Percentiles rank a stretch among this genome's conserved stretches.
Evolutionary conservation across 768 basidiomycete genomes (phyloP).

Genomic region (Boletus huronensis): DNA sequence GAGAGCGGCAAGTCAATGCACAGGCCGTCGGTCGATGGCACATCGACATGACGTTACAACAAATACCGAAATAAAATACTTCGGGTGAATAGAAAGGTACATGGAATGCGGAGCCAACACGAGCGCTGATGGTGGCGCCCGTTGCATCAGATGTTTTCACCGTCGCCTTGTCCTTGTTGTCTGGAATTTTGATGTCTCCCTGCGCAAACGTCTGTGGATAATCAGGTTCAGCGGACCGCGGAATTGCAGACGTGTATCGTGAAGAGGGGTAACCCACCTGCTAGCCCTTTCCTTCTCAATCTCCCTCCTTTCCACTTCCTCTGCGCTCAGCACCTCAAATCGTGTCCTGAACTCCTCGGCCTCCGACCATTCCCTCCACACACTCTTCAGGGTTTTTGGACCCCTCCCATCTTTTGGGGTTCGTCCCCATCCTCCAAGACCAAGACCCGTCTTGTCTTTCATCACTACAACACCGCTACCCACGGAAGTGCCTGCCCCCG

Average conservation of each 20-base stretch:
- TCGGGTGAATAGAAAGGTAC: constrained; percentile 7
- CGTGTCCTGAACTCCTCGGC: constrained; percentile 86
- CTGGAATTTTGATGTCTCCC: constrained; percentile 68
- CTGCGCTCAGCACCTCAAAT: constrained; percentile 80
- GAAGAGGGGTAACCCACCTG: constrained; percentile 37
- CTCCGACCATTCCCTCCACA: constrained; percentile 96
- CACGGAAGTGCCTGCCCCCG: constrained; percentile 5
- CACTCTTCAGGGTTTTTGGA: constrained; percentile 76
- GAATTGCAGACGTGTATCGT: not conserved
- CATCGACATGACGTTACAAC: constrained; percentile 10
- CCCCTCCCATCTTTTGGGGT: constrained; percentile 76
- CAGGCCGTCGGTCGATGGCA: not conserved
- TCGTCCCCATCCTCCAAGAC: constrained; percentile 70
- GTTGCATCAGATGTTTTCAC: constrained; percentile 13
- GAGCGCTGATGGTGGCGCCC: constrained; percentile 4
- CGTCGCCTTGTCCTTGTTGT: constrained; percentile 41
- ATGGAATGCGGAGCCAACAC: constrained; percentile 3
- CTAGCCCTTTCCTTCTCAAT: constrained; percentile 83
- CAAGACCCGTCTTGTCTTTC: constrained; percentile 82
- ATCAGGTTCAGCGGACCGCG: constrained; percentile 2
- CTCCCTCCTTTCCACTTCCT: constrained; percentile 91
- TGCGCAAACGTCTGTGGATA: constrained; percentile 49
- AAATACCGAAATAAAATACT: constrained; percentile 27
- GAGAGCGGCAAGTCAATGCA: constrained; percentile 13
- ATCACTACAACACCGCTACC: constrained; percentile 48